Evolutionary conservation across 805 yeast species (phyloP), one percentile per base, ranked within the genome.

Genomic region (Kazachstania taianensis): DNA sequence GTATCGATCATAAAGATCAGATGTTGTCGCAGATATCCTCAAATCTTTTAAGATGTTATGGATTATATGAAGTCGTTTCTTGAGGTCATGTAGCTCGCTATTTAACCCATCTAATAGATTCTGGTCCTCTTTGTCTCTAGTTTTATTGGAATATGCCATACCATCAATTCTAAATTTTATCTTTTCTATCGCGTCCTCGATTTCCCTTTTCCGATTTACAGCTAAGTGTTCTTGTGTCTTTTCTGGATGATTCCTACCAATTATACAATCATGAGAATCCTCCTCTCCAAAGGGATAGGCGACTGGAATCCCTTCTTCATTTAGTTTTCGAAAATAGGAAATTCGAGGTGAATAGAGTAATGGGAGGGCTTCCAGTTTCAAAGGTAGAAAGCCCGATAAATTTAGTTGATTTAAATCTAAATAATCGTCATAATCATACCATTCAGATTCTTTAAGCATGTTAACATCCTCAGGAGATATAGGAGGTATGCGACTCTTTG

Each of bases 391-490:
- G 41, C 50, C 62, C 5, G 62, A 53, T 1, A 63, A 45, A 5
- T 71, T 67, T 8, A 65, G 52, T 33, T 67, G 61, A 40, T 80
- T 82, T 29, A 85, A 50, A 46, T 86, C 96, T 8, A 72, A 62
- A 46, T 72, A 86, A 52, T 86, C 96, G 39, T 81, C 80, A 16
- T 65, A 58, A 49, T 85, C 94, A 32, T 73, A 64, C 96, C 96
- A 86, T 3, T 59, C 49, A 4, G 55, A 44, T 20, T 41, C 41
- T 14, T 27, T 30, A 5, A 44, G 20, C 6, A 28, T n/a, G 6
- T 38, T 38, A 3, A 39, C 13, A 25, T 41, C 39, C 13, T 14
- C 8, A 7, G 31, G 16, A 5, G 27, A 8, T 10, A 31, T n/a
- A 2, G 22, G 20, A 2, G 28, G 13, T 3, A 27, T 26, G 5